phyloP scores from a whole-genome alignment of 225 moss, liverwort and hornwort species.

The Asterella californica region DNA sequence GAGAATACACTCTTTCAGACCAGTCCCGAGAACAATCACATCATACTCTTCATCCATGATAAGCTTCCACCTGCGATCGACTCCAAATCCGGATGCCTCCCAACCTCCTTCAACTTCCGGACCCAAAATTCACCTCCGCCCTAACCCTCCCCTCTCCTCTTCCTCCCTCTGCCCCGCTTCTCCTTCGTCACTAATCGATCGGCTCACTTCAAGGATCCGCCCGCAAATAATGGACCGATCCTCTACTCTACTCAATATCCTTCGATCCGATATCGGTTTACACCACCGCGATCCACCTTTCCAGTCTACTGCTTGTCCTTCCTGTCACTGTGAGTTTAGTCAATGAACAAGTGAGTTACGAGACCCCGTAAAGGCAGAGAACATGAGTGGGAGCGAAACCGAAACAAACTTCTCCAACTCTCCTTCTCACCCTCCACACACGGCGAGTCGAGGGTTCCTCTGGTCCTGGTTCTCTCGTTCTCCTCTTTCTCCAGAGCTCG shows the following conservation, averaged over 20 bases:
- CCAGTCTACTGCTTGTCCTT: not conserved
- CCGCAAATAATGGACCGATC: slow-evolving; percentile 1
- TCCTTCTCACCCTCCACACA: not conserved
- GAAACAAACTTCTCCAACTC: not conserved
- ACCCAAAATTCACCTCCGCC: slow-evolving; percentile 5
- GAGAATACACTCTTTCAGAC: slow-evolving; percentile 83
- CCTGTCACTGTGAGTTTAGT: not conserved
- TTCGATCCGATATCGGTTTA: not conserved
- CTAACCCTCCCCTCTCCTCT: not conserved
- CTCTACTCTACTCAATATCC: not conserved
- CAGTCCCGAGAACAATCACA: slow-evolving; percentile 92
- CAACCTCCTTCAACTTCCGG: not conserved
- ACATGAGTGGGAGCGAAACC: not conserved
- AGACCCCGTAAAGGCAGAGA: not conserved
- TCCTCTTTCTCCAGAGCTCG: not conserved
- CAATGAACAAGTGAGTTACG: not conserved
- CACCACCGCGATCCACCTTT: not conserved
- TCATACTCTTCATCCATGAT: slow-evolving; percentile 95
- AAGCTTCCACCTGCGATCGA: slow-evolving; percentile 4
- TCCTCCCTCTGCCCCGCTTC: not conserved
- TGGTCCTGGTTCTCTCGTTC: not conserved
- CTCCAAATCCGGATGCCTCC: slow-evolving; percentile 12
- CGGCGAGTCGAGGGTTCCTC: not conserved
- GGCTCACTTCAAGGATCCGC: not conserved
- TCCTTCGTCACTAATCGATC: not conserved